A percentile compares a stretch with the other conserved stretches of the same genome.
These are phyloP conservation scores for Raffaelea arxii DNA, from an alignment of 2,329 filamentous ascomycete genomes.

Conservation along the genomic window DNA sequence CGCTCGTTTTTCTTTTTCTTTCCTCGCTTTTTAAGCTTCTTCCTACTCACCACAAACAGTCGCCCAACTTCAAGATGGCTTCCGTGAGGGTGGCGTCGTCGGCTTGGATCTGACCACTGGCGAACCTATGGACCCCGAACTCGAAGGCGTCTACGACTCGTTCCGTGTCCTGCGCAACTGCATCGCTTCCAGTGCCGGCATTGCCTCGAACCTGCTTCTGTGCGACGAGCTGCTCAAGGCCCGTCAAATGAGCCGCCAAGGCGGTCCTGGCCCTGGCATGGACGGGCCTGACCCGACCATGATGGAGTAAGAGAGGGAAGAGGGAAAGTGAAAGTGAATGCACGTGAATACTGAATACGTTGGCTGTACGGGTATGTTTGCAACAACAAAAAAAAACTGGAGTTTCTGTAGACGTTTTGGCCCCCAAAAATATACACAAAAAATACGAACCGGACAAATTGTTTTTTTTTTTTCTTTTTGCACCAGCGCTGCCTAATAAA, in stretches of 20 bases:
- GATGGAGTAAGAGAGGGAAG: constrained; percentile 31
- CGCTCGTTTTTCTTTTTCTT: constrained; percentile 2
- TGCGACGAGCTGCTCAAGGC: constrained; percentile 98
- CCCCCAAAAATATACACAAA: no score
- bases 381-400: no score
- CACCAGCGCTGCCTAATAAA: no score
- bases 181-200: constrained; percentile 86
- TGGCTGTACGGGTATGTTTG: no score
- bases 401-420: no score
- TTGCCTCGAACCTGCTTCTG: constrained; percentile 87
- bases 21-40: neutral
- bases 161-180: constrained; percentile 92
- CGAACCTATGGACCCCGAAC: constrained; percentile 87
- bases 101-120: constrained; percentile 81
- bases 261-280: constrained; percentile 54
- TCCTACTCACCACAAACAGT: constrained; percentile 42
- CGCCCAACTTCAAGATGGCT: constrained; percentile 77
- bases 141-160: constrained; percentile 90
- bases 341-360: no score
- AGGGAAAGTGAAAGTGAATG: no score
- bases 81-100: constrained; percentile 72
- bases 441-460: no score
- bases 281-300: no score
- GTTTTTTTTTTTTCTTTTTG: no score
- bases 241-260: constrained; percentile 75